Base-by-base conservation (phyloP, 2,329 filamentous ascomycete species). In the Trichoderma breve region DNA sequence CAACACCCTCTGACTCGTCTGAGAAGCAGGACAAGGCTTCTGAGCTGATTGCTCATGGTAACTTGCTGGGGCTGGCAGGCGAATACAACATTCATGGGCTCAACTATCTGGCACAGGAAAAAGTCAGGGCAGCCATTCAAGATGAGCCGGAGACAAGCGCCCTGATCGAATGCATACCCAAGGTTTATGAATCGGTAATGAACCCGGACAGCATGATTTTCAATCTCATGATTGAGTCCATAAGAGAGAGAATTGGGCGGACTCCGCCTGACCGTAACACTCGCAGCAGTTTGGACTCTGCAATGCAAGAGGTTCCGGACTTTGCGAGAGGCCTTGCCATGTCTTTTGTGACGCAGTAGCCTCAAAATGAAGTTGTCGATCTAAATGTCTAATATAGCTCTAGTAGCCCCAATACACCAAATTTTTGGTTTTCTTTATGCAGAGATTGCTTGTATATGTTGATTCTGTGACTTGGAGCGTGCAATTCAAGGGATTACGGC, bases 1-100 rank as follows among this genome's bases (percentile, higher is more conserved):
- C 2, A 2, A 21, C 1, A 1, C 5, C 28, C 3, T 6, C 6
- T 7, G 28, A 7, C 30, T 5, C 18, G 8, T 7, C 9, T 0
- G 18, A 34, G 18, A 1, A 7, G 18, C 47, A 53, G 47, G 21
- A 53, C 2, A 53, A 53, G 11, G 18, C 5, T 15, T 24, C 15
- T 14, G 30, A 60, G 3, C 2, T 60, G 12, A 32, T 34, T 0
- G 4, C 4, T 32, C 57, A 60, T 34, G 28, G 11, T 14, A 14
- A 12, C 15, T 34, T 60, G 57, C 11, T 60, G 18, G 12, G 57
- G 11, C n/a, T 60, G 9, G 57, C 57, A 14, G 3, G 0, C 5
- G 3, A 21, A 6, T 60, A 60, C 12, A 1, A 1, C 28, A 15
- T 60, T 18, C 18, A 3, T 9, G 30, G 57, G n/a, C 57, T 60